Evolutionary conservation across 805 yeast genomes (phyloP).

Genomic region (Ogataea pilisensis): DNA sequence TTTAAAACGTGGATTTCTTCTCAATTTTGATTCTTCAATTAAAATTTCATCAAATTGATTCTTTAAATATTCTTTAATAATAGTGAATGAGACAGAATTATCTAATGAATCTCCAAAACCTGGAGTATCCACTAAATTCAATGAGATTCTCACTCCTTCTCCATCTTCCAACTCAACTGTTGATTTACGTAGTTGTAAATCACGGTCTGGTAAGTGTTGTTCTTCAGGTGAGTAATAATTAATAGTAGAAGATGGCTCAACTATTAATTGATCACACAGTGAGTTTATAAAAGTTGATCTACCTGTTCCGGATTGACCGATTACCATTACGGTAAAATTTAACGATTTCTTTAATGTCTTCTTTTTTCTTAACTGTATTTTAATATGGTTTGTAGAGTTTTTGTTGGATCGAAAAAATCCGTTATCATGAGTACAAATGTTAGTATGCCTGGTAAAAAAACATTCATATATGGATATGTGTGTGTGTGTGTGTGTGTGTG

Average conservation of each 20-base stretch:
- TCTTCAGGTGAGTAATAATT: conserved; percentile 39
- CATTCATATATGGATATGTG: too few species aligned
- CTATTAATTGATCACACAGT: conserved; percentile 83
- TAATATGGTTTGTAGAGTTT: neutral
- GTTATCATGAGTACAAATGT: conserved; percentile 11
- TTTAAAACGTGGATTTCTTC: conserved; percentile 80
- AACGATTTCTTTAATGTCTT: conserved; percentile 79
- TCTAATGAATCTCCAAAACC: conserved; percentile 76
- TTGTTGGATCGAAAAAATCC: neutral
- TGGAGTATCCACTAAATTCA: conserved; percentile 78
- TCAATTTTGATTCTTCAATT: conserved; percentile 74
- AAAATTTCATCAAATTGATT: conserved; percentile 82
- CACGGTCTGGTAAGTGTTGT: conserved; percentile 43
- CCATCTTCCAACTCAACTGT: conserved; percentile 82
- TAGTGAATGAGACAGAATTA: conserved; percentile 61
- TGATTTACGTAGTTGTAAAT: conserved; percentile 67
- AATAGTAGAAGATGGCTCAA: conserved; percentile 59
- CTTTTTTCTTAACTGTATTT: conserved; percentile 52
- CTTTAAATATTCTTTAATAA: conserved; percentile 72
- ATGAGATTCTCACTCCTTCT: conserved; percentile 76
- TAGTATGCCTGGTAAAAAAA: too few species aligned
- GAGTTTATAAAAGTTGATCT: conserved; percentile 92
- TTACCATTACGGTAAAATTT: conserved; percentile 81
- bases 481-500: too few species aligned
- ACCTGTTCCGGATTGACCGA: conserved; percentile 85